These are phyloP conservation scores for Mortierella sp. DNA, from an alignment of 371 early-diverging fungal species.

Conservation along the genomic window DNA sequence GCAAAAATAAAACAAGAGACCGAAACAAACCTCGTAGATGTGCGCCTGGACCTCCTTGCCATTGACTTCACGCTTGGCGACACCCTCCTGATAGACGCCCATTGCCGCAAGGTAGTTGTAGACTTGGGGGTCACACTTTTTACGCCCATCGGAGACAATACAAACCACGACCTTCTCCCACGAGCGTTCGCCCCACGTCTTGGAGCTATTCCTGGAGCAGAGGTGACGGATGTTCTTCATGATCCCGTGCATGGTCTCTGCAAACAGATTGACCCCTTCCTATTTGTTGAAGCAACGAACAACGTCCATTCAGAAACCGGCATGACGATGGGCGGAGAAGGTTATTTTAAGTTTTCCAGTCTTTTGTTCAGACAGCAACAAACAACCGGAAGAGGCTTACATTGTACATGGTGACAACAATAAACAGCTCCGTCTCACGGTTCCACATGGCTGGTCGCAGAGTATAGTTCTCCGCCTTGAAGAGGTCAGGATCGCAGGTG, in stretches of 20 bases:
- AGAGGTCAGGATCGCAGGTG: conserved; percentile 73
- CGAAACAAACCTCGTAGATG: conserved; percentile 72
- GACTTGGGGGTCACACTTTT: conserved; percentile 70
- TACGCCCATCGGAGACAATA: conserved; percentile 86
- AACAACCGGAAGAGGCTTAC: conserved; percentile 13
- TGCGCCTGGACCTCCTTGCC: conserved; percentile 78
- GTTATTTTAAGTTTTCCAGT: background rate
- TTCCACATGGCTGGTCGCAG: conserved; percentile 63
- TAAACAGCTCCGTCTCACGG: conserved; percentile 72
- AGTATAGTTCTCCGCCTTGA: conserved; percentile 58
- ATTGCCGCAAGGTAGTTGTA: conserved; percentile 70
- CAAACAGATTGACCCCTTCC: conserved; percentile 75
- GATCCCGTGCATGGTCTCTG: conserved; percentile 79
- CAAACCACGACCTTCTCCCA: conserved; percentile 91
- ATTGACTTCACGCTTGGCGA: conserved; percentile 71
- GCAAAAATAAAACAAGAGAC: background rate
- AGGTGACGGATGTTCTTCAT: conserved; percentile 85
- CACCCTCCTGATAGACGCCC: conserved; percentile 80
- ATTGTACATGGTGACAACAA: conserved; percentile 82
- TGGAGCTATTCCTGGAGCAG: conserved; percentile 69
- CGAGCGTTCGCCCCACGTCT: conserved; percentile 78
- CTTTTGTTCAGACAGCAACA: background rate
- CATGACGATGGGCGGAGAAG: background rate
- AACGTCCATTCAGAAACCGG: conserved; percentile 9
- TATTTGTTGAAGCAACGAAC: conserved; percentile 1